Evolutionary conservation across 306 rosid species (phyloP).

Genomic region (Cucurbita argyrosperma): DNA sequence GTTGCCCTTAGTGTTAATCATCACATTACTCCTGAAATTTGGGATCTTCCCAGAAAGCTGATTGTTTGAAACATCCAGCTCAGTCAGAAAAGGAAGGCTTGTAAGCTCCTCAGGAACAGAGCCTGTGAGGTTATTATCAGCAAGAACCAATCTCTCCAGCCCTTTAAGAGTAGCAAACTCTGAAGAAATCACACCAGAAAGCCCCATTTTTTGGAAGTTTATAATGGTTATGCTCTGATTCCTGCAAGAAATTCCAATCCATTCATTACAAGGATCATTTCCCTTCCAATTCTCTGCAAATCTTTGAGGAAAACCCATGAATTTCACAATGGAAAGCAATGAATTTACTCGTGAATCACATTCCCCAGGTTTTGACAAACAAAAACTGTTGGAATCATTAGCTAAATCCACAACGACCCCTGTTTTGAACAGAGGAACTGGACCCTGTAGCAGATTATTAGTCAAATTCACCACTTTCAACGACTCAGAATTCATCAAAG

Average conservation of each 20-base stretch:
- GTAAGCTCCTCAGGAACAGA: slow-evolving; percentile 44
- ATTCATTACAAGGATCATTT: slow-evolving; percentile 57
- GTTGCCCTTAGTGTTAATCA: slow-evolving; percentile 35
- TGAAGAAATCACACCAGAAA: slow-evolving; percentile 48
- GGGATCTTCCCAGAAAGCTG: slow-evolving; percentile 50
- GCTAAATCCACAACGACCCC: slow-evolving; percentile 48
- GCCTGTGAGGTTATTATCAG: slow-evolving; percentile 63
- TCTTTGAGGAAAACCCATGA: slow-evolving; percentile 50
- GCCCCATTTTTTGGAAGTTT: slow-evolving; percentile 71
- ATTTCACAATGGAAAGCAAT: slow-evolving; percentile 37
- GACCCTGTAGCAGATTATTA: slow-evolving; percentile 59
- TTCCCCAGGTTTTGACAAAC: slow-evolving; percentile 37
- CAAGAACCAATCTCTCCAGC: slow-evolving; percentile 43
- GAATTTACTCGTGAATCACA: slow-evolving; percentile 46
- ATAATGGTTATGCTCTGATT: slow-evolving; percentile 39
- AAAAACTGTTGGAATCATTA: slow-evolving; percentile 50
- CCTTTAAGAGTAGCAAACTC: slow-evolving; percentile 40
- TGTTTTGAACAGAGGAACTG: slow-evolving; percentile 37
- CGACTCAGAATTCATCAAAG: slow-evolving; percentile 37
- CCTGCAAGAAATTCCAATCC: slow-evolving; percentile 63
- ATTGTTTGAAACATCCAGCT: slow-evolving; percentile 53
- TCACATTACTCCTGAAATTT: slow-evolving; percentile 36
- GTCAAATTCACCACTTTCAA: slow-evolving; percentile 55
- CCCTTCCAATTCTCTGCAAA: slow-evolving; percentile 68
- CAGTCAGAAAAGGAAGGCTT: slow-evolving; percentile 39